Percentiles rank a stretch among this genome's conserved stretches.
phyloP scores from a whole-genome alignment of 1,284 basidiomycete species.

The Ceratobasidium sp. region DNA sequence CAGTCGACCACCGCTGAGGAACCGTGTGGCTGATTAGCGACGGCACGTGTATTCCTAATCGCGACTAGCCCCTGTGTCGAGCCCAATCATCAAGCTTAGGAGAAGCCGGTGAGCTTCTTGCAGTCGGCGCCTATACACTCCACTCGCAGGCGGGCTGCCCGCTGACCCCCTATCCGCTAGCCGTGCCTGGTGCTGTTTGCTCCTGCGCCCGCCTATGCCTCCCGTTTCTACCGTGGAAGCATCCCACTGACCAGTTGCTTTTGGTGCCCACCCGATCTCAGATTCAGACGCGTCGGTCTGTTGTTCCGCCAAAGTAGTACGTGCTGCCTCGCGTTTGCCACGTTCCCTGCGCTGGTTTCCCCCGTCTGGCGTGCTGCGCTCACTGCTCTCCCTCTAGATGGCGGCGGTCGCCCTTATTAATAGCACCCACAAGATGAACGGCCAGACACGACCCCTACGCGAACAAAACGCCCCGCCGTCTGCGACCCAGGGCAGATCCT shows the following conservation, averaged over 20 bases:
- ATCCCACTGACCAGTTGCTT: slow-evolving; percentile 2
- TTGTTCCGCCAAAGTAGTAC: slow-evolving; percentile 5
- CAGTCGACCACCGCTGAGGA: background rate
- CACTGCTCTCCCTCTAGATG: slow-evolving; percentile 17
- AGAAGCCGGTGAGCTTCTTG: slow-evolving; percentile 41
- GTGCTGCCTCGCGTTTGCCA: slow-evolving; percentile 34
- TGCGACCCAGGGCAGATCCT: slow-evolving; percentile 30
- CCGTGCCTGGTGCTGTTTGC: slow-evolving; percentile 19
- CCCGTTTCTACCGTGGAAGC: slow-evolving; percentile 8
- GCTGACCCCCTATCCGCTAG: slow-evolving; percentile 5
- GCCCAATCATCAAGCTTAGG: slow-evolving; percentile 33
- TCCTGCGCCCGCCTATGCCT: slow-evolving; percentile 16
- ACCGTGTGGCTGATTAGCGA: slow-evolving; percentile 14
- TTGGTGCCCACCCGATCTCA: slow-evolving; percentile 1
- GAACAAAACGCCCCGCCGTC: slow-evolving; percentile 37
- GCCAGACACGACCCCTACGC: slow-evolving; percentile 18
- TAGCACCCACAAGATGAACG: slow-evolving; percentile 39
- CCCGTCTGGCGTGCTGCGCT: background rate
- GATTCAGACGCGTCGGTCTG: slow-evolving; percentile 25
- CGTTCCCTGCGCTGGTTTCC: slow-evolving; percentile 22
- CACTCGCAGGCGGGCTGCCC: slow-evolving; percentile 1
- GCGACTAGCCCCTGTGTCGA: slow-evolving; percentile 12
- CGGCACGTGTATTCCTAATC: slow-evolving; percentile 40
- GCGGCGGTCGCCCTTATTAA: slow-evolving; percentile 42
- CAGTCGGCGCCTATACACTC: slow-evolving; percentile 5